Percentiles rank a stretch among this genome's conserved stretches.
Evolutionary conservation across 1,284 basidiomycete species (phyloP).

Genomic region (Moesziomyces aphidis): DNA sequence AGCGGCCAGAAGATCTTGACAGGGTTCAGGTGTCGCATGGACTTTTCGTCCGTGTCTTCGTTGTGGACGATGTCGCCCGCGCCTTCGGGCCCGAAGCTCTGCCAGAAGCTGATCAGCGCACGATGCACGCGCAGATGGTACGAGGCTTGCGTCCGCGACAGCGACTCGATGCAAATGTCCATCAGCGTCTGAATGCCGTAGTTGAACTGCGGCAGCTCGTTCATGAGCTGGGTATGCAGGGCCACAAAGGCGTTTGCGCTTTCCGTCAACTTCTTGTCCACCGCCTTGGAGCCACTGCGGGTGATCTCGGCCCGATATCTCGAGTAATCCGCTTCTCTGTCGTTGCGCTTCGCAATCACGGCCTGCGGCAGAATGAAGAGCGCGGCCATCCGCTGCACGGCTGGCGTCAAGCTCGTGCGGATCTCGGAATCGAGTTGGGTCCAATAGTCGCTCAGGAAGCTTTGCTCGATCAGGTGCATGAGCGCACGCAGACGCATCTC

Average conservation of each 20-base stretch:
- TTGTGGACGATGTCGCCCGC: conserved; percentile 34
- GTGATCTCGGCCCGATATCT: conserved; percentile 55
- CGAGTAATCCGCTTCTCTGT: conserved; percentile 65
- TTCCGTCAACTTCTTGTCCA: conserved; percentile 50
- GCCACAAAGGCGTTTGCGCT: conserved; percentile 67
- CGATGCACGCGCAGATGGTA: conserved; percentile 56
- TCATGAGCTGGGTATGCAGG: conserved; percentile 67
- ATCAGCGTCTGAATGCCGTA: conserved; percentile 66
- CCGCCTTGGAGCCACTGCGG: conserved; percentile 26
- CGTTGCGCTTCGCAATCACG: conserved; percentile 67
- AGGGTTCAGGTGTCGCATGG: conserved; percentile 44
- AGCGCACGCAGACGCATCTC: conserved; percentile 41
- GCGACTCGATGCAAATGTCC: conserved; percentile 65
- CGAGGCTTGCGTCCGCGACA: conserved; percentile 64
- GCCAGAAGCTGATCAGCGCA: conserved; percentile 45
- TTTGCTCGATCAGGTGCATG: conserved; percentile 28
- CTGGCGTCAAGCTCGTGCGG: conserved; percentile 45
- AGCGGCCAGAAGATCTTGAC: conserved; percentile 56
- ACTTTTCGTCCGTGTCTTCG: conserved; percentile 36
- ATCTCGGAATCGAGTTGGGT: conserved; percentile 48
- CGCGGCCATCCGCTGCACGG: conserved; percentile 60
- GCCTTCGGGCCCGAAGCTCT: conserved; percentile 24
- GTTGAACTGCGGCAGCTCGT: conserved; percentile 69
- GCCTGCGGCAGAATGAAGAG: conserved; percentile 55
- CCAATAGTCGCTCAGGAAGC: conserved; percentile 39